A percentile compares a stretch with the other conserved stretches of the same genome.
phyloP scores from a whole-genome alignment of 106 monocot species.

The Dioscorea zingiberensis region DNA sequence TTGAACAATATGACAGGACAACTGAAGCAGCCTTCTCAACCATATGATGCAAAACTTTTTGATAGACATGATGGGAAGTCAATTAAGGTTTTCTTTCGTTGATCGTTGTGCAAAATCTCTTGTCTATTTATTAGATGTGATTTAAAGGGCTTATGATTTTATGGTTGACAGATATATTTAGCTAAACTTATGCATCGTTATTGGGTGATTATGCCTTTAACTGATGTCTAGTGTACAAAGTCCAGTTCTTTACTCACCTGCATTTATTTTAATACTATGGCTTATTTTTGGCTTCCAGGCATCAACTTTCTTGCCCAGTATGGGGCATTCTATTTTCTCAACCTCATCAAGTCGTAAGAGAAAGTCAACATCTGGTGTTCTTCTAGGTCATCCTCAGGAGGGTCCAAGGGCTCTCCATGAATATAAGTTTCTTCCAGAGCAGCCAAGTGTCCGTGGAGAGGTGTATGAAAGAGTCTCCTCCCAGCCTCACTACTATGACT shows the following conservation, averaged over 20 bases:
- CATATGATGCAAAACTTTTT: conserved; percentile 48
- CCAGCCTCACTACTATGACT: conserved; percentile 63
- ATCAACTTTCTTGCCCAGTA: conserved; percentile 49
- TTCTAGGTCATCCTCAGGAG: conserved; percentile 48
- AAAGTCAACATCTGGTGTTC: conserved; percentile 33
- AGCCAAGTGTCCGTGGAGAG: conserved; percentile 68
- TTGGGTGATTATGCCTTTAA: too few species aligned
- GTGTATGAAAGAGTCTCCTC: conserved; percentile 54
- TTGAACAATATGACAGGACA: conserved; percentile 31
- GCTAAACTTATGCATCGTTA: too few species aligned
- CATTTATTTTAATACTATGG: not conserved
- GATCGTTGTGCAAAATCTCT: too few species aligned
- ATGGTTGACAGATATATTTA: too few species aligned
- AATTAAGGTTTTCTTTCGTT: conserved; percentile 38
- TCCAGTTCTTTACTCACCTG: too few species aligned
- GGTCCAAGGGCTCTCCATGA: conserved; percentile 69
- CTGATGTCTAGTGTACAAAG: too few species aligned
- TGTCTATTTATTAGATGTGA: too few species aligned
- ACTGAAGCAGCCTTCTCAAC: conserved; percentile 39
- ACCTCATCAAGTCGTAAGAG: conserved; percentile 57
- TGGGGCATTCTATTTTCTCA: conserved; percentile 51
- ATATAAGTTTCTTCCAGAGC: conserved; percentile 97
- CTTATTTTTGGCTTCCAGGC: conserved; percentile 35
- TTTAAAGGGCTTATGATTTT: too few species aligned
- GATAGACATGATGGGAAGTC: conserved; percentile 52